phyloP scores from a whole-genome alignment of 2,329 filamentous ascomycete genomes.

The Colletotrichum spaethianum region DNA sequence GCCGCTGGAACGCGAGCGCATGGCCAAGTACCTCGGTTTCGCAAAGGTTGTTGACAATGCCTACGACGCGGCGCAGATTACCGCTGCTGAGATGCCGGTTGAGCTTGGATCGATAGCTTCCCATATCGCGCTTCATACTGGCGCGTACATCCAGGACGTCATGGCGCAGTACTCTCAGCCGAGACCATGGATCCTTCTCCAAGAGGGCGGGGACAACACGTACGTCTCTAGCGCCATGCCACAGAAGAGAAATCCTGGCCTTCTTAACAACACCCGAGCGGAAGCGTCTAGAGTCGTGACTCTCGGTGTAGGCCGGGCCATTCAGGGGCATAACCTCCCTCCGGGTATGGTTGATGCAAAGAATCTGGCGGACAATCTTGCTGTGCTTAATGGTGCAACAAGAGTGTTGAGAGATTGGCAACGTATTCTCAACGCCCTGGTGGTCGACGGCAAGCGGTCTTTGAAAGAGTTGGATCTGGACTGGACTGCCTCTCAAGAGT shows the following conservation, averaged over 20 bases:
- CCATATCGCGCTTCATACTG: slow-evolving; percentile 25
- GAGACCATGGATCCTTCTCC: slow-evolving; percentile 33
- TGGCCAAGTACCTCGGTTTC: slow-evolving; percentile 37
- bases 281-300: slow-evolving; percentile 31
- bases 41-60: slow-evolving; percentile 30
- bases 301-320: slow-evolving; percentile 24
- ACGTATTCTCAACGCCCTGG: slow-evolving; percentile 25
- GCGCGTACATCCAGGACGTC: slow-evolving; percentile 34
- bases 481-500: slow-evolving; percentile 37
- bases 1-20: slow-evolving; percentile 35
- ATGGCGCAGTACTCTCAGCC: slow-evolving; percentile 35
- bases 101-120: slow-evolving; percentile 26
- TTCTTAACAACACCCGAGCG: slow-evolving; percentile 3
- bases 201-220: slow-evolving; percentile 30
- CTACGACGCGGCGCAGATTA: slow-evolving; percentile 35
- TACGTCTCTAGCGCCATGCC: slow-evolving; percentile 38
- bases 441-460: slow-evolving; percentile 23
- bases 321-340: slow-evolving; percentile 33
- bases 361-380: slow-evolving; percentile 25
- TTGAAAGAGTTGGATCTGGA: slow-evolving; percentile 31
- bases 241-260: slow-evolving; percentile 33
- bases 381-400: slow-evolving; percentile 10
- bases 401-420: not conserved
- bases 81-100: slow-evolving; percentile 29
- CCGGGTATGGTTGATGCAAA: slow-evolving; percentile 35